Evolutionary conservation across 768 basidiomycete genomes (phyloP).

Genomic region (Hypsizygus marmoreus): DNA sequence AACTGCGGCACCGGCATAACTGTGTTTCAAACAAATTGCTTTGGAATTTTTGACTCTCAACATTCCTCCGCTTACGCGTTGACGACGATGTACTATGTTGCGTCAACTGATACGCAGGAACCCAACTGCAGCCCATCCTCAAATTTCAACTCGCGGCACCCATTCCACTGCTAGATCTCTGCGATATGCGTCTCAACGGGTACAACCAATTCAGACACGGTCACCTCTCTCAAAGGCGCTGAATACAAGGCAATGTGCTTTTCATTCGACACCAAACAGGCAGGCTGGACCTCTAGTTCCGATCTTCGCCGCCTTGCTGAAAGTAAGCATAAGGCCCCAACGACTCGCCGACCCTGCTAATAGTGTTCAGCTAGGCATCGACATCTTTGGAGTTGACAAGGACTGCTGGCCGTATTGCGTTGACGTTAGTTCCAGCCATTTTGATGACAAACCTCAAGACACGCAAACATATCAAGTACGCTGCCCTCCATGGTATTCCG

Average conservation of each 20-base stretch:
- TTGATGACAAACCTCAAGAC: constrained; percentile 59
- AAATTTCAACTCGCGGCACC: constrained; percentile 13
- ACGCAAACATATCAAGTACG: constrained; percentile 49
- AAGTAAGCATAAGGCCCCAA: constrained; percentile 48
- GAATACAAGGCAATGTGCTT: constrained; percentile 18
- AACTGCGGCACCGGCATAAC: not conserved
- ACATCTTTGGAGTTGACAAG: constrained; percentile 71
- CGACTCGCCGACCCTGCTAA: constrained; percentile 4
- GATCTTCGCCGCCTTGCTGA: constrained; percentile 59
- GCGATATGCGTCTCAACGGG: constrained; percentile 1
- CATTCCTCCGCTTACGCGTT: too few relatives aligned
- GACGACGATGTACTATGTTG: constrained; percentile 54
- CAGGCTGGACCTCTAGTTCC: constrained; percentile 46
- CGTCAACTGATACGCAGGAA: constrained; percentile 39
- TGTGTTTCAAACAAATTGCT: not conserved
- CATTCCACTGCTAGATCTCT: not conserved
- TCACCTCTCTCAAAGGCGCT: not conserved
- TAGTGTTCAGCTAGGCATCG: constrained; percentile 55
- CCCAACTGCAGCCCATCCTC: constrained; percentile 14
- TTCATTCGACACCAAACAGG: constrained; percentile 40
- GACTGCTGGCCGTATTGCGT: constrained; percentile 67
- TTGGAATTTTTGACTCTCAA: not conserved
- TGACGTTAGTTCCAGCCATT: constrained; percentile 75
- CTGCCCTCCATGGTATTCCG: constrained; percentile 51
- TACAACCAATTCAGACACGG: not conserved